Conservation (phyloP, 148 eudicot genomes). For the Rhododendron simsii region DNA sequence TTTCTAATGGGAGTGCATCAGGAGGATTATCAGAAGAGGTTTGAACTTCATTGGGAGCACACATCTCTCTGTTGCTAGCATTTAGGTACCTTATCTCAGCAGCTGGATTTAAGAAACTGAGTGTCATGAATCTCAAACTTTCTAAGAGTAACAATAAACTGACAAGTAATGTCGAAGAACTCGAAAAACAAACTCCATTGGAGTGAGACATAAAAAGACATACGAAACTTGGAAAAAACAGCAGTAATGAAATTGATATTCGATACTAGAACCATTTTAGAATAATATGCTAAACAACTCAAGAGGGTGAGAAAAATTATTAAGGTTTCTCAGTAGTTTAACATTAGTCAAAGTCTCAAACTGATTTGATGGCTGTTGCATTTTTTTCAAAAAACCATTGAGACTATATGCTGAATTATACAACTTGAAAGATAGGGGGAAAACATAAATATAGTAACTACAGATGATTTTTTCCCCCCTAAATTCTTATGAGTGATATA, state of each 20-base stretch:
- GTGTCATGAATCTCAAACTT: not conserved
- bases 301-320: not conserved
- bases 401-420: not conserved
- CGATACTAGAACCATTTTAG: not conserved
- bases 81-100: conserved; percentile 87
- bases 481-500: not conserved
- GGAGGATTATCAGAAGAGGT: conserved; percentile 49
- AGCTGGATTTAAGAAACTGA: conserved; percentile 38
- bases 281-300: not conserved
- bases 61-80: conserved; percentile 94
- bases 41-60: conserved; percentile 66
- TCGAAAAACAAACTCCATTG: not conserved
- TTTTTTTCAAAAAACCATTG: not conserved
- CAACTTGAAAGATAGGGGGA: not conserved
- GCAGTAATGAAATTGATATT: not conserved
- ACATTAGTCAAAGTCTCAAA: not conserved
- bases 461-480: not conserved
- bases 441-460: not conserved
- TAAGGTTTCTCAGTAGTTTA: not conserved
- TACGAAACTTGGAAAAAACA: not conserved
- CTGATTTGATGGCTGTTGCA: not conserved
- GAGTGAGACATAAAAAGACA: not conserved
- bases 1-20: conserved; percentile 36
- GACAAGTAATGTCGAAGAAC: not conserved
- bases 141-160: not conserved